A percentile compares a stretch with the other conserved stretches of the same genome.
Conservation (phyloP, 2,329 filamentous ascomycete genomes). For the Chrysosporium queenslandicum region DNA sequence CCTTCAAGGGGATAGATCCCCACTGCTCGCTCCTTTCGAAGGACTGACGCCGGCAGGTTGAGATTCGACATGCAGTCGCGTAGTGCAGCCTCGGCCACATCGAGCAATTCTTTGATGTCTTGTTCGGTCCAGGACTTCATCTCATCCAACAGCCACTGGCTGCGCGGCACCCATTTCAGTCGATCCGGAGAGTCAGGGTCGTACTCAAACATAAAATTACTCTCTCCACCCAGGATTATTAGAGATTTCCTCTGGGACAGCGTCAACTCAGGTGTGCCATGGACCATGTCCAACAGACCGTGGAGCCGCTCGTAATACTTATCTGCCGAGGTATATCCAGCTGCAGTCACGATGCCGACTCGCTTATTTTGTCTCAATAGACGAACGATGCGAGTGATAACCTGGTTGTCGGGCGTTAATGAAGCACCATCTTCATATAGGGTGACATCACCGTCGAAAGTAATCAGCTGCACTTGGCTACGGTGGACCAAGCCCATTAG, state of each 20-base stretch:
- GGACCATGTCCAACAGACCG: slow-evolving; percentile 73
- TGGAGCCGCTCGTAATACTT: slow-evolving; percentile 80
- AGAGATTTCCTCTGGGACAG: slow-evolving; percentile 63
- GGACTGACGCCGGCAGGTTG: slow-evolving; percentile 64
- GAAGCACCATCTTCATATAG: slow-evolving; percentile 84
- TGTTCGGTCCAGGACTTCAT: slow-evolving; percentile 44
- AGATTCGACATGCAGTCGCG: slow-evolving; percentile 71
- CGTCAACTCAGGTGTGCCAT: slow-evolving; percentile 51
- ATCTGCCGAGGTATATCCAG: slow-evolving; percentile 80
- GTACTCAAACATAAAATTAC: slow-evolving; percentile 87
- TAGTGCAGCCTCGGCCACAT: slow-evolving; percentile 77
- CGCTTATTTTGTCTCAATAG: slow-evolving; percentile 69
- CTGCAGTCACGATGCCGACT: slow-evolving; percentile 92
- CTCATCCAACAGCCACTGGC: slow-evolving; percentile 52
- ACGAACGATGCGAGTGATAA: slow-evolving; percentile 58
- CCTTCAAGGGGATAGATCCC: slow-evolving; percentile 60
- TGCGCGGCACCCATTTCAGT: slow-evolving; percentile 52
- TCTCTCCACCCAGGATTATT: slow-evolving; percentile 89
- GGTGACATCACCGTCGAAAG: slow-evolving; percentile 96
- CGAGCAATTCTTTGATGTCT: slow-evolving; percentile 70
- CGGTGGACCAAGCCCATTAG: slow-evolving; percentile 74
- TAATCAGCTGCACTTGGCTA: slow-evolving; percentile 70
- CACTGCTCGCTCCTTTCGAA: slow-evolving; percentile 82
- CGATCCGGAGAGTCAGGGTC: slow-evolving; percentile 54
- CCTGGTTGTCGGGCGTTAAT: slow-evolving; percentile 62